Base-by-base conservation (phyloP, 805 yeast species). In the Wickerhamomyces tratensis region DNA sequence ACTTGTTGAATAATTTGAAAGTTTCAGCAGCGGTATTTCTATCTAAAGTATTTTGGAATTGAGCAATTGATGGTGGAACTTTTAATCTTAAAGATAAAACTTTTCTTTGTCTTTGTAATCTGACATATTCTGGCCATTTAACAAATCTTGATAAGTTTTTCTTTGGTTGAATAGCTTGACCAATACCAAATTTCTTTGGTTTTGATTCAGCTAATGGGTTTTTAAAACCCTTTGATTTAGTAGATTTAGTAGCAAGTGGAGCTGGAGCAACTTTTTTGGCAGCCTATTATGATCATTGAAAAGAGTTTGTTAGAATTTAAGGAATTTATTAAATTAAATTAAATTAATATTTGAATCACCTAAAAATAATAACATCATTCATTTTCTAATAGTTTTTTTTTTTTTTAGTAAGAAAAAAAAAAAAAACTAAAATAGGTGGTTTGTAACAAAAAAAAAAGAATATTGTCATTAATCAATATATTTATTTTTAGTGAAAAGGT, bases 51-150 rank as follows among this genome's bases (percentile, higher is more conserved):
- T 84, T 75, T 65, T 87, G 88, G 82, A 91, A 91, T 77, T 91
- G 98, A 55, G 98, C 80, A 67, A 91, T 82, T 55, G 98, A 84
- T 65, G 98, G 98, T 58, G 98, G 98, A 67, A 91, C 98, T 84
- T 93, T 91, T 68, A 91, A 80, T 83, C 98, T 89, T 72, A 89
- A 69, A 62, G 82, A 75, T 69, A 91, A 79, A 69, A 91, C 84
- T 82, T 91, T 91, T 84, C 83, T 93, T 76, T 93, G 98, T 81
- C 98, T 89, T 79, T 91, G 98, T 60, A 93, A 77, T 76, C 95
- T 86, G 59, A 91, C 94, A 69, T 91, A 88, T 74, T 84, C 93
- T 67, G 98, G 98, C 98, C 98, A 93, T 74, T 85, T 93, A 67
- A 91, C 98, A 70, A 86, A 89, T 74, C 98, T 88, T 49, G 95